Base-by-base conservation (phyloP, 2,329 filamentous ascomycete genomes). In the Diplodia mutila region DNA sequence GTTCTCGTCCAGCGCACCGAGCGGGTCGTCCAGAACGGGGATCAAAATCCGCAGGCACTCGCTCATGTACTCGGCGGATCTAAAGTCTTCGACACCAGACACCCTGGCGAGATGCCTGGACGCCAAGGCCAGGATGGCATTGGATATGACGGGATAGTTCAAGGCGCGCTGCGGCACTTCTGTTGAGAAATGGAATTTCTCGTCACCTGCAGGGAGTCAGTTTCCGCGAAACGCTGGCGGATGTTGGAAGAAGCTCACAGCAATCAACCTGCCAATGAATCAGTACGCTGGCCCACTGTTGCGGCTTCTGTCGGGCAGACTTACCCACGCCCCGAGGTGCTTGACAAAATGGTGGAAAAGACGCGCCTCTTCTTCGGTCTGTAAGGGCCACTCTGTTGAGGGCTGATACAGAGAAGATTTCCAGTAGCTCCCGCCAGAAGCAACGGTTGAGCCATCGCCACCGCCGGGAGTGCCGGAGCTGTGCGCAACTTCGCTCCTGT, bases 41-140 rank as follows among this genome's bases (percentile, higher is more conserved):
- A 85, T 84, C 5, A 85, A 76, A 12, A 83, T 73, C 65, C 82
- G 78, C 11, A 85, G 74, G 67, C 82, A 84, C 61, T 80, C 75
- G 23, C 81, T 79, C 46, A 84, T 79, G 68, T 84, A 84, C 11
- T 77, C 75, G 12, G 81, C 78, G 0, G 82, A 82, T 67, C 80
- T 79, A 63, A 78, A 76, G 65, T 83, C 81, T n/a, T 73, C 73
- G 0, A 74, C 68, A 5, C 76, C 77, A 3, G 73, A 72, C 67
- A 81, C 73, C 18, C 83, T 73, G 29, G 80, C 79, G 51, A 82
- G 74, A 65, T 84, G 82, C 16, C 82, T 77, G 2, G 83, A 80
- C 0, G 83, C 77, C 0, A 85, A 75, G 1, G 82, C 80, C 5
- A 84, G 75, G 0, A 85, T 78, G 1, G 83, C 82, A 67, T 84